These are phyloP conservation scores for Steccherinum ochraceum DNA, from an alignment of 768 basidiomycete genomes.

Conservation along the genomic window DNA sequence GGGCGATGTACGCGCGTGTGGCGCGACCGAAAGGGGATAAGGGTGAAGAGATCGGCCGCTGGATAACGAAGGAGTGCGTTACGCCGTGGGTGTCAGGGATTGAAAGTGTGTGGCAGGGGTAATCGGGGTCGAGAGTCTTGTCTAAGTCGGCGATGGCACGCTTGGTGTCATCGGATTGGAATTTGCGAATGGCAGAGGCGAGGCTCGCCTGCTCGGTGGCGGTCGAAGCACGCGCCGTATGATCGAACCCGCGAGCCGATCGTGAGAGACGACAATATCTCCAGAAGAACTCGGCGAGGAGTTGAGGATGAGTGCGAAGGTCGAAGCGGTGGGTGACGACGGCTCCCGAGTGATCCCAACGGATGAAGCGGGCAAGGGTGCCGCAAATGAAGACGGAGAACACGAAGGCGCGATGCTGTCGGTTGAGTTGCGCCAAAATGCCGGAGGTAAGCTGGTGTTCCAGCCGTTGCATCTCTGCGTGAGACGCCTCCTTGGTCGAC, in stretches of 20 bases:
- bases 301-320: neutral
- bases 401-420: neutral
- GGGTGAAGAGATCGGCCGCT: neutral
- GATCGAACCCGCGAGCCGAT: neutral
- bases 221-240: neutral
- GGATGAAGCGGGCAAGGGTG: neutral
- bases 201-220: neutral
- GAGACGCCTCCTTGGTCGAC: neutral
- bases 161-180: neutral
- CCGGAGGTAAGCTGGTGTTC: neutral
- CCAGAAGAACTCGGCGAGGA: neutral
- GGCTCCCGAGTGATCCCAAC: neutral
- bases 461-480: no score
- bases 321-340: neutral
- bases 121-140: neutral
- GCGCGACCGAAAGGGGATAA: constrained; percentile 1
- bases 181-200: neutral
- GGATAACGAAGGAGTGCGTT: neutral
- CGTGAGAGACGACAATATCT: neutral
- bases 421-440: neutral
- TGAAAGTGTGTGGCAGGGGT: neutral
- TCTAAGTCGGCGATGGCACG: neutral
- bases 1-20: constrained; percentile 6
- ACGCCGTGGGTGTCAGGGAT: neutral
- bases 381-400: neutral